Base-by-base conservation (phyloP, 176 grass and related monocot genomes). In the Carex cristatella region DNA sequence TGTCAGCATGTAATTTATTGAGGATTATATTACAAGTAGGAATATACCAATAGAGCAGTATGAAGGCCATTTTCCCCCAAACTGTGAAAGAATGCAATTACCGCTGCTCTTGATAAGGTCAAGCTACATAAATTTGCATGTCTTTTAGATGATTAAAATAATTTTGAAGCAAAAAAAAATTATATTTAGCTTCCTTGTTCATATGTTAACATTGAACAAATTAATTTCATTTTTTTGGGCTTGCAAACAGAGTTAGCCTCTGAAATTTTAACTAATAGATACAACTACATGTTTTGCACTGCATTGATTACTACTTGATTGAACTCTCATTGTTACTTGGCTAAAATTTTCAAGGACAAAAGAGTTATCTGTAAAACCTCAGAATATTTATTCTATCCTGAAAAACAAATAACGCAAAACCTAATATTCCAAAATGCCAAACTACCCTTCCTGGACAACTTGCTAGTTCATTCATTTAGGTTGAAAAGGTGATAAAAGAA, bases 51-150 rank as follows among this genome's bases (percentile, higher is more conserved):
- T 65, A 98, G 16, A 85, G 93, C 89, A 85, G 87, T 88, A 27
- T 98, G 86, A 72, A 93, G 90, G 6, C 96, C 96, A 69, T 88
- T 88, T 72, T 98, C 96, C 65, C 91, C 93, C 32, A 98, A 89
- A 87, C 93, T 90, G 84, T 89, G 86, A 65, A 98, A 98, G 81
- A 98, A 94, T 27, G 65, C 89, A 35, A 98, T 23, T 61, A 77
- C 62, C 51, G 96, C 96, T 15, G 93, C 88, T 51, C 89, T 84
- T 51, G 96, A 92, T 79, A 98, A 69, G 28, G 88, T 86, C 85
- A 79, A 67, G 72, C 96, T 98, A 79, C 85, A 87, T 10, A 81
- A 81, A 15, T 55, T 31, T 31, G 14, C 49, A 77, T 77, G 48
- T 0, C 12, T 56, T 77, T 77, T 27, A 77, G 49, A 77, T 54